Percentiles rank a stretch among this genome's conserved stretches.
Evolutionary conservation across 2,329 filamentous ascomycete genomes (phyloP).

Genomic region (Blastomyces parvus): DNA sequence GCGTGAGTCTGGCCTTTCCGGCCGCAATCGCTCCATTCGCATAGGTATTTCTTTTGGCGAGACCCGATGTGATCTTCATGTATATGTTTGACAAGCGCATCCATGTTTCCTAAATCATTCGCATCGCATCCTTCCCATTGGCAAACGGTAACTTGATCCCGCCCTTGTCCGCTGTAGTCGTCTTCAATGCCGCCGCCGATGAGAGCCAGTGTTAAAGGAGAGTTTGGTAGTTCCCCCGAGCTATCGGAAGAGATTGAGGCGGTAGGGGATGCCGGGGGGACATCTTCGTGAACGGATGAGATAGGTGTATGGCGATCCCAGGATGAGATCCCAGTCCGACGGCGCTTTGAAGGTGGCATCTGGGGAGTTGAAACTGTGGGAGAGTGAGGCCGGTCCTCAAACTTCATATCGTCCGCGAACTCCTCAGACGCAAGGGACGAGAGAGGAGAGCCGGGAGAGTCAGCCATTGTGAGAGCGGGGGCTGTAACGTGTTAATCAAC

Average conservation of each 20-base stretch:
- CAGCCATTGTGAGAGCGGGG: conserved; percentile 31
- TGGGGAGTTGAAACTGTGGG: conserved; percentile 24
- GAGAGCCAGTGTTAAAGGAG: conserved; percentile 45
- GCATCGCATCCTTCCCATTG: conserved; percentile 66
- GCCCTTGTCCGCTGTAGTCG: conserved; percentile 61
- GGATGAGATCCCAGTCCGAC: conserved; percentile 36
- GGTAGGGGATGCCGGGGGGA: conserved; percentile 41
- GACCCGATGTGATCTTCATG: conserved; percentile 91
- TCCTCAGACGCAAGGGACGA: conserved; percentile 56
- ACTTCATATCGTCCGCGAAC: conserved; percentile 51
- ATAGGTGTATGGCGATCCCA: conserved; percentile 45
- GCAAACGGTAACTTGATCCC: conserved; percentile 69
- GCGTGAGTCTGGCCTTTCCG: conserved; percentile 86
- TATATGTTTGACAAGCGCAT: conserved; percentile 69
- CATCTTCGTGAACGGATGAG: conserved; percentile 34
- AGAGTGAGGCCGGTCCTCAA: conserved; percentile 41
- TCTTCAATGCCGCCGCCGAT: conserved; percentile 36
- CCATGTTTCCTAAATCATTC: conserved; percentile 69
- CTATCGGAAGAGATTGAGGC: conserved; percentile 83
- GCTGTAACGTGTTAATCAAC: background rate
- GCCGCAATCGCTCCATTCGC: conserved; percentile 86
- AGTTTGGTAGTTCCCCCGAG: conserved; percentile 71
- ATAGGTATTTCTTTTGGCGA: conserved; percentile 93
- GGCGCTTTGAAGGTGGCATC: conserved; percentile 41
- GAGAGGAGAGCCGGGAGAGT: conserved; percentile 54